A percentile compares a stretch with the other conserved stretches of the same genome.
Conservation (phyloP, 176 grass and related monocot genomes). For the Rhynchospora tenuis region DNA sequence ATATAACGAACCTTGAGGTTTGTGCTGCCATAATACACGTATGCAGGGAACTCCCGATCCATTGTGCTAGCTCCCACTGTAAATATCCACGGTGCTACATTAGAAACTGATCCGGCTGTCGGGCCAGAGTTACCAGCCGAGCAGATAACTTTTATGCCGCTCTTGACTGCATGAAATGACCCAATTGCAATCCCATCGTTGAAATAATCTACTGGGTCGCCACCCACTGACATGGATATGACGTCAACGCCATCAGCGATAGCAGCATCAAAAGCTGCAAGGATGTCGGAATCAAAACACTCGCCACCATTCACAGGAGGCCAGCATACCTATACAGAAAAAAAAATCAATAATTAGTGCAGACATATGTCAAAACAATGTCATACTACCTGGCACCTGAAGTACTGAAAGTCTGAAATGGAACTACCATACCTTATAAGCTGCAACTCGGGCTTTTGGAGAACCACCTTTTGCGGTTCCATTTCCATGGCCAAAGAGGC, state of each 20-base stretch:
- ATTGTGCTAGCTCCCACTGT: conserved; percentile 53
- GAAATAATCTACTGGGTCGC: conserved; percentile 20
- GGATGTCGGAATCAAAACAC: conserved; percentile 36
- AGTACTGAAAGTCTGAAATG: neutral
- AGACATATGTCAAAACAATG: no score
- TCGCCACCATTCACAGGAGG: no score
- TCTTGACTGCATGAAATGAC: conserved; percentile 57
- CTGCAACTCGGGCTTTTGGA: conserved; percentile 46
- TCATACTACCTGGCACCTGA: no score
- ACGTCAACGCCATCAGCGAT: conserved; percentile 63
- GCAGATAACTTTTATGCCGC: conserved; percentile 53
- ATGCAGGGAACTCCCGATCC: conserved; percentile 49
- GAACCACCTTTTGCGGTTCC: conserved; percentile 63
- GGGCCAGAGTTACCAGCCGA: conserved; percentile 59
- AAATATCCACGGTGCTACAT: conserved; percentile 58
- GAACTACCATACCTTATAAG: conserved; percentile 42
- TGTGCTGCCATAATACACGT: conserved; percentile 26
- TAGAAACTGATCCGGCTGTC: conserved; percentile 30
- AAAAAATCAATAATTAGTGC: no score
- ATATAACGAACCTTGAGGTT: conserved; percentile 25
- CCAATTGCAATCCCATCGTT: conserved; percentile 45
- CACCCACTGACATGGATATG: conserved; percentile 59
- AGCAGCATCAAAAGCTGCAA: conserved; percentile 64
- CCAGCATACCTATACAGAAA: no score
- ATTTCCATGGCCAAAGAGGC: conserved; percentile 29